phyloP scores from a whole-genome alignment of 2,329 filamentous ascomycete species.

The Pseudogymnoascus sp. region DNA sequence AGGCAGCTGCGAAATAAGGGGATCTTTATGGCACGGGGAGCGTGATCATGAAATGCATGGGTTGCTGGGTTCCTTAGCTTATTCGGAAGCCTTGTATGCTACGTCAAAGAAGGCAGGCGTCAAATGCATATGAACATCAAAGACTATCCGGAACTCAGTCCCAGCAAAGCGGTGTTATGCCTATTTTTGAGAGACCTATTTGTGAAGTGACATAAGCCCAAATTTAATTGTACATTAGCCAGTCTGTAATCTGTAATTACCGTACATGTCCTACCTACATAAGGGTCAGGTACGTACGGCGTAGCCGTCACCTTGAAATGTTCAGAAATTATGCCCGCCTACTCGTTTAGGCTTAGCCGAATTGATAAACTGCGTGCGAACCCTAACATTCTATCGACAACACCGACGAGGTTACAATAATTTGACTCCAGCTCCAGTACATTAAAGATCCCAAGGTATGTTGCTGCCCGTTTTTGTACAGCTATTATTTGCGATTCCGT shows the following conservation, averaged over 20 bases:
- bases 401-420: conserved; percentile 4
- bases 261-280: neutral
- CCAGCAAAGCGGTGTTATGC: neutral
- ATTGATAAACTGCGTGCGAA: conserved; percentile 6
- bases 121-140: conserved; percentile 56
- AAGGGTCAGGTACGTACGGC: neutral
- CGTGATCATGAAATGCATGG: conserved; percentile 42
- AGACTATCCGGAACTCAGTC: conserved; percentile 23
- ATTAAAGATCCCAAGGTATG: conserved; percentile 4
- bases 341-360: conserved; percentile 9
- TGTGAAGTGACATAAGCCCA: neutral
- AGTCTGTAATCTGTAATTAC: neutral
- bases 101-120: conserved; percentile 55
- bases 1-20: conserved; percentile 63
- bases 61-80: conserved; percentile 54
- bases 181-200: neutral
- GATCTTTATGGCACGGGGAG: conserved; percentile 28
- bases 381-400: conserved; percentile 4
- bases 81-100: conserved; percentile 59
- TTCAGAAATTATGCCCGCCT: conserved; percentile 8
- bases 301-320: conserved; percentile 1
- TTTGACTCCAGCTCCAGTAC: neutral
- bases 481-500: neutral
- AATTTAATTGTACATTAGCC: conserved; percentile 2
- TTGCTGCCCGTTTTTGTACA: neutral